phyloP scores from a whole-genome alignment of 208 protist genomes.

The Acanthamoeba castellanii region DNA sequence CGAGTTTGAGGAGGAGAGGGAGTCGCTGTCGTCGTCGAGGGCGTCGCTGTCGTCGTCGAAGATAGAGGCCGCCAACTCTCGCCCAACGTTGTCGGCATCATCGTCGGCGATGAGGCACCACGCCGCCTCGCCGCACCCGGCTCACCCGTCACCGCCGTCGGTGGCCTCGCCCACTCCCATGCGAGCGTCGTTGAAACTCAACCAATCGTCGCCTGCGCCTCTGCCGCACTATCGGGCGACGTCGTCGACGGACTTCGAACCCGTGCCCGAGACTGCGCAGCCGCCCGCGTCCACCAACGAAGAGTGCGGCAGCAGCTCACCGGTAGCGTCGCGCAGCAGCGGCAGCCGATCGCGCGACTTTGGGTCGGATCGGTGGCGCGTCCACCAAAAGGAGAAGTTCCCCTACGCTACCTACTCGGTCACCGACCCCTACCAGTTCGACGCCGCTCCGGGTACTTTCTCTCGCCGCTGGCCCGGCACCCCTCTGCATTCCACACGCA shows the following conservation, averaged over 20 bases:
- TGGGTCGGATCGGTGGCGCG: not conserved
- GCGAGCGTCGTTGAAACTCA: not conserved
- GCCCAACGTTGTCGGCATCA: not conserved
- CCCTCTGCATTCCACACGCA: too few species aligned
- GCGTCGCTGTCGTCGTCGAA: too few species aligned
- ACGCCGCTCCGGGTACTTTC: too few species aligned
- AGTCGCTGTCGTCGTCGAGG: too few species aligned
- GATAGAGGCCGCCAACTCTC: too few species aligned
- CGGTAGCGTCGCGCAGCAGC: not conserved
- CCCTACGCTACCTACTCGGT: not conserved
- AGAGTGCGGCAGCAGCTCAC: too few species aligned
- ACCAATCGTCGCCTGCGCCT: not conserved
- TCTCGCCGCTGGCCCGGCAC: too few species aligned
- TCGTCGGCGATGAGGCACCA: not conserved
- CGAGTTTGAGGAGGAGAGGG: too few species aligned
- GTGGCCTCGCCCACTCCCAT: not conserved
- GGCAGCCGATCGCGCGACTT: not conserved
- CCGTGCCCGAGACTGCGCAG: not conserved
- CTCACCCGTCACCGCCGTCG: not conserved
- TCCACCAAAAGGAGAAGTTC: not conserved
- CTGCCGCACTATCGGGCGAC: not conserved
- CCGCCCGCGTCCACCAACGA: too few species aligned
- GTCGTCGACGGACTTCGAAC: not conserved
- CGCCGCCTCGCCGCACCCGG: not conserved
- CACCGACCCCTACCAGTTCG: too few species aligned